Evolutionary conservation across 352 stramenopile species (phyloP).

Genomic region (Phytophthora lateralis): DNA sequence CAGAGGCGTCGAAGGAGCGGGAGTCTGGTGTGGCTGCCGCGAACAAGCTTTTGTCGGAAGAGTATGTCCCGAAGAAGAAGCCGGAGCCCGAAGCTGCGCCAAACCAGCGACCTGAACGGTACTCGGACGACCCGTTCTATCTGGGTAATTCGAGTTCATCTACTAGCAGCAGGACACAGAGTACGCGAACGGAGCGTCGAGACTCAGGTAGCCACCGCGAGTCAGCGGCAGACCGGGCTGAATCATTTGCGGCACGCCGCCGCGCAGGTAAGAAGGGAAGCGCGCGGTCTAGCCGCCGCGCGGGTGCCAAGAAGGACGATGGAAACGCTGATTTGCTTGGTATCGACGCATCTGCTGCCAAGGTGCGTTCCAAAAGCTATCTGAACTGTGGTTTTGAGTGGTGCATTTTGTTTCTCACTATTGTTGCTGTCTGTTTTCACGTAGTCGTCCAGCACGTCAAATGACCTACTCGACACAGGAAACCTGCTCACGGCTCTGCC

Average conservation of each 20-base stretch:
- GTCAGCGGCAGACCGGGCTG: constrained; percentile 52
- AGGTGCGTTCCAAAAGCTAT: constrained; percentile 29
- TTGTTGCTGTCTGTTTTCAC: neutral
- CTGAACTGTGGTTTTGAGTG: neutral
- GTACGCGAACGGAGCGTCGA: constrained; percentile 40
- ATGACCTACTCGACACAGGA: constrained; percentile 54
- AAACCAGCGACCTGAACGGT: constrained; percentile 58
- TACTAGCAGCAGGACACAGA: constrained; percentile 50
- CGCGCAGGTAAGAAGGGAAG: constrained; percentile 71
- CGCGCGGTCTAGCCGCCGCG: constrained; percentile 48
- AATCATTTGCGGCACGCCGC: constrained; percentile 74
- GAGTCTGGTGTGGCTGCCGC: constrained; percentile 66
- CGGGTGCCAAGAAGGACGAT: constrained; percentile 56
- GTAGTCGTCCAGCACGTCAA: constrained; percentile 37
- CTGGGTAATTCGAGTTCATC: constrained; percentile 52
- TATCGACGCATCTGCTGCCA: constrained; percentile 41
- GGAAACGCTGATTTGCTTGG: constrained; percentile 63
- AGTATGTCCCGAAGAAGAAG: constrained; percentile 76
- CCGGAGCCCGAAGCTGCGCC: constrained; percentile 23
- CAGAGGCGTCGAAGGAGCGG: constrained; percentile 67
- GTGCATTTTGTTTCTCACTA: constrained; percentile 17
- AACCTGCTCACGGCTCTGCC: constrained; percentile 54
- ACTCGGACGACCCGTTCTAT: constrained; percentile 83
- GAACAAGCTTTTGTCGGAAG: constrained; percentile 82
- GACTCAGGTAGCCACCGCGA: constrained; percentile 32